Conservation (phyloP, 1,139 yeast species). For the Fermentozyma sake region DNA sequence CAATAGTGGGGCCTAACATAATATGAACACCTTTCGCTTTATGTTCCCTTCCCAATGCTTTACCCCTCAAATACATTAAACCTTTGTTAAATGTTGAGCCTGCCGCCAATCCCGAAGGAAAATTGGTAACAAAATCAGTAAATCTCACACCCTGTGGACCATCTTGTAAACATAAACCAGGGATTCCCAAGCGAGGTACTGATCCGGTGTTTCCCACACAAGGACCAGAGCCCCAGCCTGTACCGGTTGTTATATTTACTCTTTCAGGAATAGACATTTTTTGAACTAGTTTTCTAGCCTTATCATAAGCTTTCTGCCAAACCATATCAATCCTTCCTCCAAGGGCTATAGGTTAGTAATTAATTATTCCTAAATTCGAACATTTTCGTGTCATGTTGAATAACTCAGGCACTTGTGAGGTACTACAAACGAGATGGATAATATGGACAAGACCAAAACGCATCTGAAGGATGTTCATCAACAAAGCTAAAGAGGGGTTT, state of each 20-base stretch:
- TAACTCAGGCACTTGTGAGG: not conserved
- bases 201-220: slow-evolving; percentile 64
- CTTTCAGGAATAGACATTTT: slow-evolving; percentile 56
- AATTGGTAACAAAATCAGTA: slow-evolving; percentile 54
- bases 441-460: slow-evolving; percentile 25
- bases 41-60: slow-evolving; percentile 55
- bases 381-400: not conserved
- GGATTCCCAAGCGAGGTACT: slow-evolving; percentile 52
- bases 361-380: no score
- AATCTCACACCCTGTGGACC: slow-evolving; percentile 62
- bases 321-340: slow-evolving; percentile 42
- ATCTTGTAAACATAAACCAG: slow-evolving; percentile 59
- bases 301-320: slow-evolving; percentile 56
- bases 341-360: slow-evolving; percentile 29
- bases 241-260: slow-evolving; percentile 62
- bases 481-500: slow-evolving; percentile 23
- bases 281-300: slow-evolving; percentile 48
- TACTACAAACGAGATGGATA: slow-evolving; percentile 35
- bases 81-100: slow-evolving; percentile 57
- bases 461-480: slow-evolving; percentile 24
- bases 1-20: slow-evolving; percentile 57
- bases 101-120: slow-evolving; percentile 57
- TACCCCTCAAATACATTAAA: slow-evolving; percentile 49
- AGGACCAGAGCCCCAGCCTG: slow-evolving; percentile 62
- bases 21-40: slow-evolving; percentile 57